Base-by-base conservation (phyloP, 352 stramenopile species). In the Phytophthora sp. region DNA sequence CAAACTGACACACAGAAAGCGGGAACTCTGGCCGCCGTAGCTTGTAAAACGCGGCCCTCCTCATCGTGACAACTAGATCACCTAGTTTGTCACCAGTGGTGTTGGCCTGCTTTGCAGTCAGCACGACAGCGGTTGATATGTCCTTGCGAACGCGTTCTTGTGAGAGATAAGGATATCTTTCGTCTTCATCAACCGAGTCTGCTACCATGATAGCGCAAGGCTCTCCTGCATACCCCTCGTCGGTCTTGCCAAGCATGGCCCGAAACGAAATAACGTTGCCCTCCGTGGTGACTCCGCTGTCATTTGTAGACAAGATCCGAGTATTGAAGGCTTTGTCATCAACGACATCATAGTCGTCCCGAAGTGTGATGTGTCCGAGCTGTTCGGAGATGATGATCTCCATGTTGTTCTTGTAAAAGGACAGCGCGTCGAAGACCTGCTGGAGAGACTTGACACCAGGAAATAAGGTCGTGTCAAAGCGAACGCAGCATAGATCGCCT, bases 371-470 rank as follows among this genome's bases (percentile, higher is more conserved):
- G 46, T 69, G 62, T 1, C 75, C 69, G 9, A 82, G 39, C 32
- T 63, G 30, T 48, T 84, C 75, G 1, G 72, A 71, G 34, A 81
- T 54, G 48, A 59, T 71, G 51, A 84, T 77, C 34, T 84, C 72
- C 31, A 79, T 73, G 54, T 82, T 77, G 32, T 54, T 44, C n/a
- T 66, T 64, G 44, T 74, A 76, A 27, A 71, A 77, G 3, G 56
- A 45, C 9, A 76, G 49, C 9, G 57, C 62, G 27, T 84, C 75
- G n/a, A 59, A 81, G 3, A 84, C 72, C n/a, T 77, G 49, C n/a
- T 65, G 24, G 1, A 84, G 49, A 3, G 61, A 76, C 10, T 44
- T 28, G 0, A 65, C 58, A 3, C 62, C 69, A 4, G 46, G 35
- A 12, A 84, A 72, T 41, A 72, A 69, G 7, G 69, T 50, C n/a